Percentiles rank a stretch among this genome's conserved stretches.
phyloP scores from a whole-genome alignment of 2,329 filamentous ascomycete genomes.

The Ophiocordyceps sinensis region DNA sequence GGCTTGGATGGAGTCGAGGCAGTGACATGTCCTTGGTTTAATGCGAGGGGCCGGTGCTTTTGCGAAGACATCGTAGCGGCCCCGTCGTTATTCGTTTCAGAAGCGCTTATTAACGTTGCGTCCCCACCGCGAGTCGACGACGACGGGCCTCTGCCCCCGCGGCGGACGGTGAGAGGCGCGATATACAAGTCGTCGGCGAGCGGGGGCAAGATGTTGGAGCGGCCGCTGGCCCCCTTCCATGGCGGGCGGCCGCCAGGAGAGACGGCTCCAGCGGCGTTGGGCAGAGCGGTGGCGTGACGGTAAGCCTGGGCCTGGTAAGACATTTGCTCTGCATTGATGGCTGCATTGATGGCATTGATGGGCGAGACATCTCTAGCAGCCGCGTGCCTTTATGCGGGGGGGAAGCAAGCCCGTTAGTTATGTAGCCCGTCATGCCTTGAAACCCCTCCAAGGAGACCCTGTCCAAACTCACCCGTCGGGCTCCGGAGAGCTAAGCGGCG shows the following conservation, averaged over 20 bases:
- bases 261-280: background rate
- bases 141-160: conserved; percentile 27
- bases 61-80: conserved; percentile 9
- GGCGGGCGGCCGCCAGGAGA: conserved; percentile 19
- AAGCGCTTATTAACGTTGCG: conserved; percentile 12
- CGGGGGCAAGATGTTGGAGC: conserved; percentile 47
- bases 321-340: conserved; percentile 30
- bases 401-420: background rate
- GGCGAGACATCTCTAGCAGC: conserved; percentile 31
- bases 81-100: conserved; percentile 18
- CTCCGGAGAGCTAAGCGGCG: conserved; percentile 44
- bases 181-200: conserved; percentile 45
- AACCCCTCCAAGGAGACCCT: background rate
- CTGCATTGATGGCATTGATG: too few relatives aligned
- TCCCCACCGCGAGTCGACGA: conserved; percentile 7
- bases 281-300: background rate
- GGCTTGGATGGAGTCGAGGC: background rate
- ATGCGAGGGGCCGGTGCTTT: conserved; percentile 12
- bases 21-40: conserved; percentile 10
- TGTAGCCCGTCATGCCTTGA: too few relatives aligned
- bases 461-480: conserved; percentile 23
- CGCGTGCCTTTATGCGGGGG: conserved; percentile 7
- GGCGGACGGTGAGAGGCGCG: conserved; percentile 40
- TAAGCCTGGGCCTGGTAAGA: background rate
- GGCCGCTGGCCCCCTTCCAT: conserved; percentile 63